Base-by-base conservation (phyloP, 2,329 filamentous ascomycete species). In the Bipolaris gigantea region DNA sequence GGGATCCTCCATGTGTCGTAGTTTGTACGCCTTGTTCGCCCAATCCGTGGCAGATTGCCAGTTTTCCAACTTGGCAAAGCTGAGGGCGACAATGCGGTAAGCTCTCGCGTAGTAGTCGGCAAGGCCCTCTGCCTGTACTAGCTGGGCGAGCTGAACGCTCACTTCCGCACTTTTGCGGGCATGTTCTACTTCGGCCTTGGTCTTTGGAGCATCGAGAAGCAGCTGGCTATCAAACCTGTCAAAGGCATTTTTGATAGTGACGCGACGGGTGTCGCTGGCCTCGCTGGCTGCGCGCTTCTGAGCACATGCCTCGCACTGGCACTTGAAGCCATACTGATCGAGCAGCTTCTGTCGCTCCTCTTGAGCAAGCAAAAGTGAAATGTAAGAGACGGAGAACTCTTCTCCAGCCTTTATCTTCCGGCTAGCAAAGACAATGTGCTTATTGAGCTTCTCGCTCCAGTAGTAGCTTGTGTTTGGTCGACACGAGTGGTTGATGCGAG, bases 301-400 rank as follows among this genome's bases (percentile, higher is more conserved):
- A n/a, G 65, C 62, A 56, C 76, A 78, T 11, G 72, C 73, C 11
- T 64, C 58, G 45, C 76, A 79, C 0, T 59, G 64, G 47, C 73
- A 75, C 40, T 61, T 64, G 58, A 75, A 75, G 3, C 72, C 72
- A 41, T 73, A 75, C 13, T 67, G 69, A 32, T 73, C 61, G 1
- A 72, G 62, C 25, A 69, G 59, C 23, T 66, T 65, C 25, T 69
- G 61, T 11, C 75, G 67, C 5, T 70, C 65, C 13, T 63, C 56
- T 10, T 66, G 65, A 1, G 61, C 48, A 9, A 64, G 57, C 7
- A 76, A 60, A 9, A 76, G 62, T 3, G 71, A 70, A 18, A 75
- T 70, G 57, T 77, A 77, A 0, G 72, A 74, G 0, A 74, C 71
- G 1, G 64, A 70, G 16, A 78, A 61, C 53, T 78, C 76, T 40